Evolutionary conservation across 1,284 basidiomycete species (phyloP), one percentile per base, ranked within the genome.

Genomic region (Hymenochaete sp.): DNA sequence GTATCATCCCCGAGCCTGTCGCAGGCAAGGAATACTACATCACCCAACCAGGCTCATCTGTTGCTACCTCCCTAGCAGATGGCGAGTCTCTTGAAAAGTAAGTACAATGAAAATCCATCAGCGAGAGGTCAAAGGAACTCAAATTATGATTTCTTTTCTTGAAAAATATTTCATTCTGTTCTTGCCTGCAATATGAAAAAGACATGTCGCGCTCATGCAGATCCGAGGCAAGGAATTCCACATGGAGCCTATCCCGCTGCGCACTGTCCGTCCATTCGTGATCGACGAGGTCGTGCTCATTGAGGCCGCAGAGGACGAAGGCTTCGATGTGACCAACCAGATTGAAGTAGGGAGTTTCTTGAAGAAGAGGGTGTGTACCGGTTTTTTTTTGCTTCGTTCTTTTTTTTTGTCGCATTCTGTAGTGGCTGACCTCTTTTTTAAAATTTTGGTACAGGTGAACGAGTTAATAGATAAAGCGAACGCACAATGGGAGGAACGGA

Each of bases 251-350:
- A 77, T 98, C 27, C 79, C 87, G 1, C 67, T 99, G 41, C 83
- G 89, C 42, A 93, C 90, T 7, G 93, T 97, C 16, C 77, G 96
- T 4, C 96, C 96, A 1, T 98, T 98, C 58, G 84, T 96, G n/a
- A 76, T 95, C 49, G 86, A 91, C 50, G 86, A 93, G 46, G 65
- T 98, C 18, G 65, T 75, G 6, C 67, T 99, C 10, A 67, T 68
- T 11, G 85, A 90, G 27, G 80, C 75, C 7, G 82, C 87, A 0
- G 87, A 88, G 37, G 75, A 82, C 42, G 78, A 82, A 40, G 77
- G 75, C 1, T 67, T 95, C 25, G 79, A 91, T 52, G 64, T 93
- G 32, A 74, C 73, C 16, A 85, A 89, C 56, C 84, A 87, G 60
- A 82, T 88, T 54, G 79, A 75, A 36, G 84, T 96, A 22, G 76